These are phyloP conservation scores for Podaxis sp. DNA, from an alignment of 768 basidiomycete species.

Conservation along the genomic window DNA sequence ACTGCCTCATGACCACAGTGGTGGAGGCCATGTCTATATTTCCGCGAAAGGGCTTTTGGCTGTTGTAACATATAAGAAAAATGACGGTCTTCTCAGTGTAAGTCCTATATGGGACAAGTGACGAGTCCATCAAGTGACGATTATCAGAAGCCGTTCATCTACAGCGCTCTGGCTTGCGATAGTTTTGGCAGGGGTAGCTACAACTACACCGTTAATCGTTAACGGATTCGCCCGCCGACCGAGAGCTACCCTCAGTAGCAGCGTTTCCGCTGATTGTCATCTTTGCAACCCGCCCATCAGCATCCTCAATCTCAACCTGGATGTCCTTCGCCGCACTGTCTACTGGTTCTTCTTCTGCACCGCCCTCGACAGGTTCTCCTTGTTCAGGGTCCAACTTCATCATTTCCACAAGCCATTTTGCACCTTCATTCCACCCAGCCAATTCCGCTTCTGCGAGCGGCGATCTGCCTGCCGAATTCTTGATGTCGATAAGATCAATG, in stretches of 20 bases:
- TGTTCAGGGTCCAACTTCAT: slow-evolving; percentile 65
- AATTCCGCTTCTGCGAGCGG: slow-evolving; percentile 81
- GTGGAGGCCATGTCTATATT: too few relatives aligned
- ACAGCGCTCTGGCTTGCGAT: not conserved
- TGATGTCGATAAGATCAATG: slow-evolving; percentile 66
- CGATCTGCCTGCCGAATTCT: slow-evolving; percentile 67
- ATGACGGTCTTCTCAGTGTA: too few relatives aligned
- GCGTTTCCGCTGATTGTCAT: slow-evolving; percentile 44
- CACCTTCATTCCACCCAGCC: slow-evolving; percentile 79
- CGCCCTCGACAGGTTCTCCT: slow-evolving; percentile 28
- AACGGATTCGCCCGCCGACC: not conserved
- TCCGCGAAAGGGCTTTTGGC: too few relatives aligned
- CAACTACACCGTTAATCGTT: not conserved
- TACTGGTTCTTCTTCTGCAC: slow-evolving; percentile 30
- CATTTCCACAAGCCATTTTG: slow-evolving; percentile 74
- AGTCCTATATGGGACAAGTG: too few relatives aligned
- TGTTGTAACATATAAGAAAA: too few relatives aligned
- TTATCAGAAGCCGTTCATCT: too few relatives aligned
- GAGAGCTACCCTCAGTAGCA: not conserved
- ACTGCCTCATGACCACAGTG: too few relatives aligned
- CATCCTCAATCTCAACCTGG: slow-evolving; percentile 69
- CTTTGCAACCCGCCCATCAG: slow-evolving; percentile 62
- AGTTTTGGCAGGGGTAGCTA: not conserved
- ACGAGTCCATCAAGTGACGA: too few relatives aligned
- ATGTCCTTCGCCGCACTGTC: slow-evolving; percentile 37